phyloP scores from a whole-genome alignment of 306 rosid species.

The Vicia faba region DNA sequence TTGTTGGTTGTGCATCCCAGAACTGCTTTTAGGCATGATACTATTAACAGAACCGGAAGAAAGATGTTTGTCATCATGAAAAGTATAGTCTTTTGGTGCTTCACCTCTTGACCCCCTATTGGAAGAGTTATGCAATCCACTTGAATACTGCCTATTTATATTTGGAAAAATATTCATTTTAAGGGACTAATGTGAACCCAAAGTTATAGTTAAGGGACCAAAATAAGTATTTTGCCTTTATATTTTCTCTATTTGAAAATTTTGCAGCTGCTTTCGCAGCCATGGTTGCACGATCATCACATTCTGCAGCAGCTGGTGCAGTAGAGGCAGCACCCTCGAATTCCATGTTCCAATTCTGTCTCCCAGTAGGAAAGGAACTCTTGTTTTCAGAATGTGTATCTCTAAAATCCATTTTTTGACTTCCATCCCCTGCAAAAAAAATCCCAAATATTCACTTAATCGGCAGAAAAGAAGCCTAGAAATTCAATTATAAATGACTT shows the following conservation, averaged over 20 bases:
- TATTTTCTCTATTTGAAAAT: conserved; percentile 66
- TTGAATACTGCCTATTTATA: conserved; percentile 55
- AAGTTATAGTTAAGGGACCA: too few relatives aligned
- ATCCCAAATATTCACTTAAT: conserved; percentile 36
- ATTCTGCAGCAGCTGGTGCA: conserved; percentile 96
- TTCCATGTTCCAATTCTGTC: conserved; percentile 68
- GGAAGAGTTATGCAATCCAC: conserved; percentile 47
- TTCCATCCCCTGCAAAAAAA: conserved; percentile 48
- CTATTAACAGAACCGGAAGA: conserved; percentile 42
- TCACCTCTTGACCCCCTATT: conserved; percentile 41
- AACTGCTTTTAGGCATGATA: conserved; percentile 38
- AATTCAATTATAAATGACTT: background rate
- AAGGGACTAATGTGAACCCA: too few relatives aligned
- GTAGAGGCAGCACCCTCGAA: conserved; percentile 95
- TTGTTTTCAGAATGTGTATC: conserved; percentile 51
- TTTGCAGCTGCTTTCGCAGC: conserved; percentile 99
- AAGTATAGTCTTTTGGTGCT: conserved; percentile 42
- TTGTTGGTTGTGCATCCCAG: conserved; percentile 44
- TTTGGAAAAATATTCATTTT: too few relatives aligned
- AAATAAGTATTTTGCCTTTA: too few relatives aligned
- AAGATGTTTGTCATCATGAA: conserved; percentile 41
- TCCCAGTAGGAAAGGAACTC: conserved; percentile 41
- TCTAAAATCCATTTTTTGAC: conserved; percentile 43
- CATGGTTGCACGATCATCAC: conserved; percentile 86
- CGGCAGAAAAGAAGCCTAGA: conserved; percentile 19